phyloP scores from a whole-genome alignment of 202 grass and related monocot genomes.

The Cymbopogon flexuosus region DNA sequence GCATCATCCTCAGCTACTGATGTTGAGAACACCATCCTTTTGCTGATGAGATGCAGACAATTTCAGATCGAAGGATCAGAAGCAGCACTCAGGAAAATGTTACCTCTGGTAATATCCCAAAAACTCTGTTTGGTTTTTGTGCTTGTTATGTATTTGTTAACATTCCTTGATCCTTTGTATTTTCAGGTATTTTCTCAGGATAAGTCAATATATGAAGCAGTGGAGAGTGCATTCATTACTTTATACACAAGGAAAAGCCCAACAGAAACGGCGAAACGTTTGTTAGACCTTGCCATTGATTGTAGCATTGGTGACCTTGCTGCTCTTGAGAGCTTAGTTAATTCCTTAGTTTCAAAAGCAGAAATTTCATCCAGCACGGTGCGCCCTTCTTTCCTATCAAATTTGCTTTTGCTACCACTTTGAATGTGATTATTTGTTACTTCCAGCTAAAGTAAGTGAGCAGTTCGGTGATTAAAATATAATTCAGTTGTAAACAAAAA shows the following conservation, averaged over 20 bases:
- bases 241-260: slow-evolving; percentile 75
- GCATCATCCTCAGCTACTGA: slow-evolving; percentile 84
- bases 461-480: background rate
- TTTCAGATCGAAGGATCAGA: slow-evolving; percentile 98
- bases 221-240: slow-evolving; percentile 84
- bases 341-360: slow-evolving; percentile 70
- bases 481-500: slow-evolving; percentile 4
- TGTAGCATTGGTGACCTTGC: slow-evolving; percentile 85
- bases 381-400: slow-evolving; percentile 26
- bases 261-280: slow-evolving; percentile 79
- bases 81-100: slow-evolving; percentile 77
- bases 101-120: slow-evolving; percentile 71
- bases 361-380: slow-evolving; percentile 84
- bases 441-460: background rate
- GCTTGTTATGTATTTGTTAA: background rate
- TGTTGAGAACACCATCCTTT: slow-evolving; percentile 89
- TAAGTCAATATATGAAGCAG: slow-evolving; percentile 93
- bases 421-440: background rate
- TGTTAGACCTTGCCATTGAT: slow-evolving; percentile 60
- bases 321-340: slow-evolving; percentile 80
- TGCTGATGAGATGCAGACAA: slow-evolving; percentile 94
- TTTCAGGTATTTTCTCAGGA: slow-evolving; percentile 94
- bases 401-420: slow-evolving; percentile 10
- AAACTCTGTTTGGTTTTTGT: slow-evolving; percentile 10
- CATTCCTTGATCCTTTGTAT: background rate